phyloP scores from a whole-genome alignment of 805 yeast genomes.

The Candida boleticola region DNA sequence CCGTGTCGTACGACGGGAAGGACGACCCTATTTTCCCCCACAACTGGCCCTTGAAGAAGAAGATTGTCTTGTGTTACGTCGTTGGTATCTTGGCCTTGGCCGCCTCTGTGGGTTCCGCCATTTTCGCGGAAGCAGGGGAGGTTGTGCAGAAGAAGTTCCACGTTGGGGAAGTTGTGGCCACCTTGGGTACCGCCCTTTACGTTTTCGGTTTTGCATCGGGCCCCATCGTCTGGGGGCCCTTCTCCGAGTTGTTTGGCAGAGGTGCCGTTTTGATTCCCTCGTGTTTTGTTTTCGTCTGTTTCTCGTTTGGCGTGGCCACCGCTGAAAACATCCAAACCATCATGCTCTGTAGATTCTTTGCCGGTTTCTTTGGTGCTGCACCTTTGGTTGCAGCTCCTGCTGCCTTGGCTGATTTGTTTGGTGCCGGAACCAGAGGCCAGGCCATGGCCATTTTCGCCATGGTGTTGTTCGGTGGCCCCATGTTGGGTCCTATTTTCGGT shows the following conservation, averaged over 20 bases:
- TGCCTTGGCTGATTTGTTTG: slow-evolving; percentile 77
- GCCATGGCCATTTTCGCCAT: slow-evolving; percentile 72
- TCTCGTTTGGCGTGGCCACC: slow-evolving; percentile 61
- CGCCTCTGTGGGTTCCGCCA: slow-evolving; percentile 72
- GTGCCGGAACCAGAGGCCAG: slow-evolving; percentile 63
- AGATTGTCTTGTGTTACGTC: slow-evolving; percentile 21
- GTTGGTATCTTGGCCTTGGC: slow-evolving; percentile 10
- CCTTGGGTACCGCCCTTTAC: slow-evolving; percentile 75
- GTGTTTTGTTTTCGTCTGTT: slow-evolving; percentile 35
- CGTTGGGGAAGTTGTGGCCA: slow-evolving; percentile 63
- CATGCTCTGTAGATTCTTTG: slow-evolving; percentile 69
- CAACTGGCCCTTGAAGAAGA: slow-evolving; percentile 35
- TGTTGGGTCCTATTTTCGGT: slow-evolving; percentile 70
- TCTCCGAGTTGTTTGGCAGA: slow-evolving; percentile 78
- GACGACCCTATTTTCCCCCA: slow-evolving; percentile 23
- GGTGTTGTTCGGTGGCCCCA: slow-evolving; percentile 76
- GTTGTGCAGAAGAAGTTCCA: slow-evolving; percentile 48
- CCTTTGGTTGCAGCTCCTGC: slow-evolving; percentile 83
- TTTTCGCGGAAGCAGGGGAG: slow-evolving; percentile 59
- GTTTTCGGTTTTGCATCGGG: slow-evolving; percentile 95
- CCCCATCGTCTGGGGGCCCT: slow-evolving; percentile 85
- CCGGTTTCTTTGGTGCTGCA: slow-evolving; percentile 77
- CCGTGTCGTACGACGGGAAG: slow-evolving; percentile 14
- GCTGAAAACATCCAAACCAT: slow-evolving; percentile 74
- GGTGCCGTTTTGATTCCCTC: slow-evolving; percentile 54